Percentiles rank a stretch among this genome's conserved stretches.
Conservation (phyloP, 2,329 filamentous ascomycete species). For the Chrysoporthe puriensis region DNA sequence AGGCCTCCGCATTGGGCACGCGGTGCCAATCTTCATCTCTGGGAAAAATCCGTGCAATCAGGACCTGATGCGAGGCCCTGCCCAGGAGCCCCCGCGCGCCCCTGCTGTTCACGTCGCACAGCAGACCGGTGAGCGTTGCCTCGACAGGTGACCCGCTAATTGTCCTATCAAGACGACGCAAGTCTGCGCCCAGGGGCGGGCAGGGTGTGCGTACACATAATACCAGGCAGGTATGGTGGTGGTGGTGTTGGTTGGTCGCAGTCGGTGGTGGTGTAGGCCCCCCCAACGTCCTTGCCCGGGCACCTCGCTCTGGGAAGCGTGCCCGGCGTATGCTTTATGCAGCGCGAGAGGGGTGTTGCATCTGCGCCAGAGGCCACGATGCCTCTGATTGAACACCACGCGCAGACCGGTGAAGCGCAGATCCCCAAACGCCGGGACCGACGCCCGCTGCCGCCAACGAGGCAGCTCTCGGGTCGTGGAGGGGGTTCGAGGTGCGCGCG, state of each 20-base stretch:
- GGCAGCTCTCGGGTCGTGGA: neutral
- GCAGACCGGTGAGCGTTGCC: conserved; percentile 20
- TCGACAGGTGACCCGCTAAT: conserved; percentile 14
- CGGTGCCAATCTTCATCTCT: conserved; percentile 1
- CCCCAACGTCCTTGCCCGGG: neutral
- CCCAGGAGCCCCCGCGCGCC: neutral
- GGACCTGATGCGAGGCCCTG: neutral
- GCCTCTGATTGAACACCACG: no score
- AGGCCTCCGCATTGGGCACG: neutral
- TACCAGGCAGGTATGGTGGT: no score
- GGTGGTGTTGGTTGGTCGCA: no score
- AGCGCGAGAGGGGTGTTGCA: no score
- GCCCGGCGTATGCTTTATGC: neutral
- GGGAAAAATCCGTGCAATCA: neutral
- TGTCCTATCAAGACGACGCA: conserved; percentile 14
- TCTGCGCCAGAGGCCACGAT: no score
- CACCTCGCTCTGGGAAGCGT: neutral
- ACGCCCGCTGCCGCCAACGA: neutral
- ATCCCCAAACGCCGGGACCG: neutral
- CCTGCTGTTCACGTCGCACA: conserved; percentile 1
- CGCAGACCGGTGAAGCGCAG: neutral
- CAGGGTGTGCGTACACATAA: neutral
- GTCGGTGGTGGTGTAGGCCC: neutral
- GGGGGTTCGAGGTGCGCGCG: neutral
- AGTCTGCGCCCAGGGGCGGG: neutral